Percentiles rank a stretch among this genome's conserved stretches.
These are phyloP conservation scores for Iberis pinnata DNA, from an alignment of 345 rosid genomes.

Conservation along the genomic window DNA sequence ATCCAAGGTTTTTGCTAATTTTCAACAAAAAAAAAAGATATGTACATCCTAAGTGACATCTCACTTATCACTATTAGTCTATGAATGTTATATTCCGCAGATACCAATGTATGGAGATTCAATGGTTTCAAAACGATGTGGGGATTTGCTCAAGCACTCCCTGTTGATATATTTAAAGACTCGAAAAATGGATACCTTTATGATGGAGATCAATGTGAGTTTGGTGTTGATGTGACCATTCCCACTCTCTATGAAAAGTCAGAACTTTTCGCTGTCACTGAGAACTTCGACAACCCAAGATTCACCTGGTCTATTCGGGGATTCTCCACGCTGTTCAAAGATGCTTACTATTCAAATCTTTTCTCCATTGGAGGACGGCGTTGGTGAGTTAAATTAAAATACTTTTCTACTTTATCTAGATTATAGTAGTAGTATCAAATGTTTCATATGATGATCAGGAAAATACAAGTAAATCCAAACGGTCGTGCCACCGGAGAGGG, in stretches of 20 bases:
- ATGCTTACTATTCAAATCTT: not conserved
- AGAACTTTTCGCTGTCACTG: slow-evolving; percentile 10
- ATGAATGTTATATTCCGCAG: not conserved
- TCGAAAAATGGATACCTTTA: slow-evolving; percentile 5
- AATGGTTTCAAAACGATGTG: not conserved
- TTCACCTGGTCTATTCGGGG: slow-evolving; percentile 2
- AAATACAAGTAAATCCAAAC: not conserved
- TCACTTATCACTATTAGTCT: not conserved
- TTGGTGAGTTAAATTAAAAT: slow-evolving; percentile 10
- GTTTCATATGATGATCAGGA: not conserved
- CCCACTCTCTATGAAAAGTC: slow-evolving; percentile 1
- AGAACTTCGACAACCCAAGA: not conserved
- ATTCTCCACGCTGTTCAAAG: slow-evolving; percentile 12
- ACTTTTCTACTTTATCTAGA: not conserved
- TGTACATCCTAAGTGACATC: too few species aligned
- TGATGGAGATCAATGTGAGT: slow-evolving; percentile 21
- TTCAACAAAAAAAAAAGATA: not conserved
- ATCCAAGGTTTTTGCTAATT: slow-evolving; percentile 5
- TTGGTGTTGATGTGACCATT: slow-evolving; percentile 18
- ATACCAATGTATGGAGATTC: not conserved
- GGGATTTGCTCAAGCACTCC: not conserved
- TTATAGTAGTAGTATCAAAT: not conserved
- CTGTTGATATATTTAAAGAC: not conserved
- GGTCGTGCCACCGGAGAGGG: not conserved
- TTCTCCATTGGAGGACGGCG: slow-evolving; percentile 12